These are phyloP conservation scores for Auricularia sp. DNA, from an alignment of 768 basidiomycete species.

Conservation along the genomic window DNA sequence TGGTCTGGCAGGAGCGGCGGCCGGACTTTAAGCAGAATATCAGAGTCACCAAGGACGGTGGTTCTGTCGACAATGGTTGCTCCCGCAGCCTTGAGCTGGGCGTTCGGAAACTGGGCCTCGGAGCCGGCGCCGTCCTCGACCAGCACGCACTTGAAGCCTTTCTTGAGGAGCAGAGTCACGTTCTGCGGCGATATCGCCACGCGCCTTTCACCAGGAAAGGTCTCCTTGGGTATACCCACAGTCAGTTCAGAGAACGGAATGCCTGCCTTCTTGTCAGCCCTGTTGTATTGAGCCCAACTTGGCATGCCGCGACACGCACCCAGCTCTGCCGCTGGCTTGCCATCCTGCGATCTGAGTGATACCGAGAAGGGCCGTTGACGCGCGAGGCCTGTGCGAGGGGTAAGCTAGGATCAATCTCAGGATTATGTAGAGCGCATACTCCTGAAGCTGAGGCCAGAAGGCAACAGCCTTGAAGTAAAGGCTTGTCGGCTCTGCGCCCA, in stretches of 20 bases:
- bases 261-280: conserved; percentile 22
- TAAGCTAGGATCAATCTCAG: background rate
- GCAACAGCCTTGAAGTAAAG: background rate
- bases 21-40: conserved; percentile 81
- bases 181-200: conserved; percentile 79
- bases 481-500: background rate
- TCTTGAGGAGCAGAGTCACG: conserved; percentile 63
- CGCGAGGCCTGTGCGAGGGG: background rate
- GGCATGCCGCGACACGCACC: background rate
- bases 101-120: conserved; percentile 71
- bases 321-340: background rate
- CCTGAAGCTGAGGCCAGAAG: background rate
- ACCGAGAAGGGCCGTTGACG: background rate
- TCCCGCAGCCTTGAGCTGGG: conserved; percentile 69
- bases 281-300: background rate
- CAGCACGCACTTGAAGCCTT: conserved; percentile 66
- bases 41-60: conserved; percentile 55
- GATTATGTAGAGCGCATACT: background rate
- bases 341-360: background rate
- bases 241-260: conserved; percentile 61
- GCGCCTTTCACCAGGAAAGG: conserved; percentile 67
- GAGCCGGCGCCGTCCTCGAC: conserved; percentile 64
- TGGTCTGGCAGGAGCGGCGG: conserved; percentile 43
- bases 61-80: conserved; percentile 67
- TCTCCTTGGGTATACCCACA: conserved; percentile 70